Percentiles rank a stretch among this genome's conserved stretches.
Evolutionary conservation across 1,284 basidiomycete genomes (phyloP).

Genomic region (Papiliotrema laurentii): DNA sequence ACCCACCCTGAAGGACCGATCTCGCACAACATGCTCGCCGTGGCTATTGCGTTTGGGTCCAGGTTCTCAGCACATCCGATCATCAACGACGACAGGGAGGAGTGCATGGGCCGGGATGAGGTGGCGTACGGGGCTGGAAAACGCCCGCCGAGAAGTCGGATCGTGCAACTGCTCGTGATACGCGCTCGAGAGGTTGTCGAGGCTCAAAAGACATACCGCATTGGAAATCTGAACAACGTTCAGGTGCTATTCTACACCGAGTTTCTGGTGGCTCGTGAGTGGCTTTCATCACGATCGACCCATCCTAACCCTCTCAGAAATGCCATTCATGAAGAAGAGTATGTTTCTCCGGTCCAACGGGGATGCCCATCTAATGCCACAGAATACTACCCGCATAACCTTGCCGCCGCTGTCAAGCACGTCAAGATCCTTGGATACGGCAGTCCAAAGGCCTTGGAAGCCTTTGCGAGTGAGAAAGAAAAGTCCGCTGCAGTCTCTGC

Average conservation of each 20-base stretch:
- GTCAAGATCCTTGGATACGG: slow-evolving; percentile 17
- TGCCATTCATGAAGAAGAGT: not conserved
- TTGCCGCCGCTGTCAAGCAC: slow-evolving; percentile 19
- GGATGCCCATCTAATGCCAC: too few relatives aligned
- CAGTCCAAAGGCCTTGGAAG: slow-evolving; percentile 6
- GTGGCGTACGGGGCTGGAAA: slow-evolving; percentile 9
- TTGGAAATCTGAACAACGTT: slow-evolving; percentile 73
- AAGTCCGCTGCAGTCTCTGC: slow-evolving; percentile 54
- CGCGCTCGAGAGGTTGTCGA: slow-evolving; percentile 78
- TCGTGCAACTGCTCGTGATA: slow-evolving; percentile 71
- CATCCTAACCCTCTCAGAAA: not conserved
- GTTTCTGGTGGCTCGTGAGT: slow-evolving; percentile 37
- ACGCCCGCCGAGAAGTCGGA: slow-evolving; percentile 54
- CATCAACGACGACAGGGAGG: slow-evolving; percentile 68
- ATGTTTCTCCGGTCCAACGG: too few relatives aligned
- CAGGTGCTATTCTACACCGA: slow-evolving; percentile 39
- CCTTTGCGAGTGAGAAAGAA: slow-evolving; percentile 17
- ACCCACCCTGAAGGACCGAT: slow-evolving; percentile 49
- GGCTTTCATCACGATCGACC: not conserved
- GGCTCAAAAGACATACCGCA: slow-evolving; percentile 72
- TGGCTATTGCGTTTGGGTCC: slow-evolving; percentile 85
- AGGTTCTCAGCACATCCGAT: slow-evolving; percentile 85
- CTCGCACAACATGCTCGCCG: slow-evolving; percentile 72
- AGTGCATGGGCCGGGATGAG: slow-evolving; percentile 36
- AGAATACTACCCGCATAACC: slow-evolving; percentile 26